Percentiles rank a stretch among this genome's conserved stretches.
These are phyloP conservation scores for Mycena galericulata DNA, from an alignment of 768 basidiomycete genomes.

Conservation along the genomic window DNA sequence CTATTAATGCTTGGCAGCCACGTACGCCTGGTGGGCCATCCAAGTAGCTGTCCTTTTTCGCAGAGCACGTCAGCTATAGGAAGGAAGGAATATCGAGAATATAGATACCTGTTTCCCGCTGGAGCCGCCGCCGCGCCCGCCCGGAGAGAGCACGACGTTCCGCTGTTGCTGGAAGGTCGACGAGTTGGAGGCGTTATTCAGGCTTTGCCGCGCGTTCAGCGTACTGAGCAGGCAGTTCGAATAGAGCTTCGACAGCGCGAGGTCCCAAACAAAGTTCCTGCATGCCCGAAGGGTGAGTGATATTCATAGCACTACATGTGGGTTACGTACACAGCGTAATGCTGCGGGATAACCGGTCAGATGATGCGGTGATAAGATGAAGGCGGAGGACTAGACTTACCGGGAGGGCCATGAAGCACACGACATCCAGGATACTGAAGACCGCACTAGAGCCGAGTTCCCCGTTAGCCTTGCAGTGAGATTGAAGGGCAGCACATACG, in stretches of 20 bases:
- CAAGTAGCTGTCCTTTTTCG: slow-evolving; percentile 19
- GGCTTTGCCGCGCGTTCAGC: slow-evolving; percentile 55
- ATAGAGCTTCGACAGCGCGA: slow-evolving; percentile 61
- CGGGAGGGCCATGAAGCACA: slow-evolving; percentile 29
- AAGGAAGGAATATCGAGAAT: neutral
- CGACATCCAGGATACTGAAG: slow-evolving; percentile 15
- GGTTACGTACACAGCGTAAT: slow-evolving; percentile 55
- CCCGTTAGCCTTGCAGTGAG: neutral
- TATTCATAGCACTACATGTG: neutral
- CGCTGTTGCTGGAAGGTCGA: slow-evolving; percentile 40
- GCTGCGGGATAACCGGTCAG: slow-evolving; percentile 40
- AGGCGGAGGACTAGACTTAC: neutral
- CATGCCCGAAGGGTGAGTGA: neutral
- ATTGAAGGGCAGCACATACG: slow-evolving; percentile 9
- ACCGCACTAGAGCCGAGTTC: slow-evolving; percentile 11
- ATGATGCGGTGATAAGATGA: neutral
- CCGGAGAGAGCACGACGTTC: slow-evolving; percentile 31
- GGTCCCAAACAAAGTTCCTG: slow-evolving; percentile 62
- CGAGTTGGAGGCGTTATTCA: slow-evolving; percentile 42
- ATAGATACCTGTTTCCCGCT: slow-evolving; percentile 15
- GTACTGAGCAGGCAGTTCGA: slow-evolving; percentile 61
- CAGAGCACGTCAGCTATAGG: neutral
- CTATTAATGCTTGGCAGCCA: neutral
- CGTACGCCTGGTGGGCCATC: neutral
- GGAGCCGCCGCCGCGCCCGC: slow-evolving; percentile 32